Evolutionary conservation across 2,329 filamentous ascomycete genomes (phyloP).

Genomic region (Fusarium keratoplasticum): DNA sequence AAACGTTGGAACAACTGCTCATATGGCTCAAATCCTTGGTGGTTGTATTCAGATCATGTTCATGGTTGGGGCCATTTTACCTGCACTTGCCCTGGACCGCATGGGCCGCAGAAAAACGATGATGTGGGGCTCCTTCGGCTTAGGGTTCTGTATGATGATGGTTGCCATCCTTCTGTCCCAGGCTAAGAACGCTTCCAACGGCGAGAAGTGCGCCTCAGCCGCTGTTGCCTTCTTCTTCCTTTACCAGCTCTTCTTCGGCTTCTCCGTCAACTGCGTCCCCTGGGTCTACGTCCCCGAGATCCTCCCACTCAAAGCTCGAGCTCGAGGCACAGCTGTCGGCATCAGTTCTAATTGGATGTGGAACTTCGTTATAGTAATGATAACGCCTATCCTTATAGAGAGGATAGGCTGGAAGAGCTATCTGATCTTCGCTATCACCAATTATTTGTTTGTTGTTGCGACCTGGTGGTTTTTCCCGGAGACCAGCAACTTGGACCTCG

Average conservation of each 20-base stretch:
- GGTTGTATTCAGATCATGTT: slow-evolving; percentile 55
- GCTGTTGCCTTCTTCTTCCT: slow-evolving; percentile 31
- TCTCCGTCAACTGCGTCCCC: slow-evolving; percentile 29
- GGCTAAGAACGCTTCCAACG: slow-evolving; percentile 17
- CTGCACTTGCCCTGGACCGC: slow-evolving; percentile 49
- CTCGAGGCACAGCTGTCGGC: slow-evolving; percentile 17
- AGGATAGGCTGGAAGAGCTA: slow-evolving; percentile 17
- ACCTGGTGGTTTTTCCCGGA: slow-evolving; percentile 13
- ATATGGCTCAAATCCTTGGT: slow-evolving; percentile 48
- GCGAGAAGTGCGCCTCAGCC: slow-evolving; percentile 26
- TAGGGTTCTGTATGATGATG: slow-evolving; percentile 38
- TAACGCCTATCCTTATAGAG: slow-evolving; percentile 2
- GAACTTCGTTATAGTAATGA: slow-evolving; percentile 13
- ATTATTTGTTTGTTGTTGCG: not conserved
- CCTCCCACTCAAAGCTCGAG: slow-evolving; percentile 25
- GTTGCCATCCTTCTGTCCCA: slow-evolving; percentile 36
- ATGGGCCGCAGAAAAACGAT: slow-evolving; percentile 56
- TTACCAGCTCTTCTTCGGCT: slow-evolving; percentile 28
- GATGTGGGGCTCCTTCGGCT: slow-evolving; percentile 54
- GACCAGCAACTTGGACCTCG: slow-evolving; percentile 10
- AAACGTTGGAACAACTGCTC: slow-evolving; percentile 48
- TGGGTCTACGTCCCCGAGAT: slow-evolving; percentile 34
- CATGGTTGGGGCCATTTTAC: slow-evolving; percentile 51
- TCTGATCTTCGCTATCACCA: slow-evolving; percentile 21
- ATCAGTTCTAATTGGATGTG: slow-evolving; percentile 20